Percentiles rank a stretch among this genome's conserved stretches.
phyloP scores from a whole-genome alignment of 768 basidiomycete species.

The Lyophyllum atratum region DNA sequence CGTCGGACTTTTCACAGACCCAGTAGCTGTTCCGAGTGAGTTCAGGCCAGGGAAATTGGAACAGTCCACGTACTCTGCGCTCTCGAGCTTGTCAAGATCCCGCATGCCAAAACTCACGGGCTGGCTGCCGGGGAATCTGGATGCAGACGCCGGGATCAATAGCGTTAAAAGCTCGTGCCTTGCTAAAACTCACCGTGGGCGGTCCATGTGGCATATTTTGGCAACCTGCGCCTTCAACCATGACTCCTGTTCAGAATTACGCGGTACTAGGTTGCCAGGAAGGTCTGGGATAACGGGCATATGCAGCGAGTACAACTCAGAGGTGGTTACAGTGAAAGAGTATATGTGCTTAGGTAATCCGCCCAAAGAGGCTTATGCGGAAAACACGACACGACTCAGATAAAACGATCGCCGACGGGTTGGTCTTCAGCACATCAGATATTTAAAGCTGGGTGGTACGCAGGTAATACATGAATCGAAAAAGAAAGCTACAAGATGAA shows the following conservation, averaged over 20 bases:
- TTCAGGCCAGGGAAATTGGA: not conserved
- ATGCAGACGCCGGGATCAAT: conserved; percentile 6
- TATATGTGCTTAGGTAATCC: conserved; percentile 10
- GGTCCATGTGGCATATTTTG: conserved; percentile 61
- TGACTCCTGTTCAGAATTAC: conserved; percentile 57
- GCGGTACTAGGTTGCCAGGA: conserved; percentile 60
- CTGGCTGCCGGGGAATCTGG: conserved; percentile 93
- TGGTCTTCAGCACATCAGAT: not conserved
- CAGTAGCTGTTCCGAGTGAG: conserved; percentile 69
- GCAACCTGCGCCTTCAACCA: conserved; percentile 71
- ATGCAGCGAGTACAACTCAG: no score
- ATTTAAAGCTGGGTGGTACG: not conserved
- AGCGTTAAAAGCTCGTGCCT: not conserved
- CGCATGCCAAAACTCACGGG: conserved; percentile 83
- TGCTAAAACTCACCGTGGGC: conserved; percentile 53
- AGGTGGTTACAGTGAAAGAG: conserved; percentile 1
- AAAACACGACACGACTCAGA: not conserved
- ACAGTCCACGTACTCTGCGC: conserved; percentile 66
- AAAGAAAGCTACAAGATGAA: conserved; percentile 17
- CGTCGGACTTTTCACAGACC: conserved; percentile 99
- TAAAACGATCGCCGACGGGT: not conserved
- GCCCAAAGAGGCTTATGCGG: not conserved
- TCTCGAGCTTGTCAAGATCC: conserved; percentile 77
- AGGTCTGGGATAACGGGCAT: conserved; percentile 68
- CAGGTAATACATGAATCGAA: conserved; percentile 21